Evolutionary conservation across 495 filamentous ascomycete species (phyloP), one percentile per base, ranked within the genome.

Genomic region (Glarea lozoyensis): DNA sequence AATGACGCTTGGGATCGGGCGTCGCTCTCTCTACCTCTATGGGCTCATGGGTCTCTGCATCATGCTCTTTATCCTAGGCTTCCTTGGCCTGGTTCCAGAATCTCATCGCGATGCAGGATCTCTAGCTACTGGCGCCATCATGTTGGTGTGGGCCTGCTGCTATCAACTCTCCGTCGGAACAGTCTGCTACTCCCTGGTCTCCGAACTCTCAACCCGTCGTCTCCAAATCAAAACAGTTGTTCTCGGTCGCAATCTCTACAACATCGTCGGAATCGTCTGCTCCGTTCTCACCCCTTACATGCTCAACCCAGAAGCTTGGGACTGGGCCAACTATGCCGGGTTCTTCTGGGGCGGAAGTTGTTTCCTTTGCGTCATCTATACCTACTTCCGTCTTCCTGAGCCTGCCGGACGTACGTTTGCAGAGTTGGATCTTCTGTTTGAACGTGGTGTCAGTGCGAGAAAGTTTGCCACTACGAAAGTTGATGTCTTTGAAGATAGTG

Each of bases 271-370:
- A 41, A 84, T 86, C 46, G 58, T 88, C 49, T 78, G 72, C 51
- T 74, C 73, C 40, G 79, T 86, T 11, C 55, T 89, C 3, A 86
- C 83, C 0, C 80, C 82, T 0, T 83, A 84, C 54, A 84, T 85
- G 81, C 60, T 88, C 24, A 88, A 86, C 61, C 80, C 81, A 0
- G 63, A 60, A 0, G 81, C 76, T 0, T 88, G 84, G 83, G 56
- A 84, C 60, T 90, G 82, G 83, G 64, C 71, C 35, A 84, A 82
- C 49, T 84, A 75, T 45, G 69, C 82, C n/a, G 82, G 81, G n/a
- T 86, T 89, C 60, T 86, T 88, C 68, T 89, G 81, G 82, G 81
- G 72, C 7, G 81, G 78, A 0, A 76, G 78, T 38, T 84, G 81
- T 59, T 84, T 84, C 63, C 57, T 76, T 25, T 86, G 81, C 60